Conservation (phyloP, 768 basidiomycete species). For the Rhizopogon vulgaris region DNA sequence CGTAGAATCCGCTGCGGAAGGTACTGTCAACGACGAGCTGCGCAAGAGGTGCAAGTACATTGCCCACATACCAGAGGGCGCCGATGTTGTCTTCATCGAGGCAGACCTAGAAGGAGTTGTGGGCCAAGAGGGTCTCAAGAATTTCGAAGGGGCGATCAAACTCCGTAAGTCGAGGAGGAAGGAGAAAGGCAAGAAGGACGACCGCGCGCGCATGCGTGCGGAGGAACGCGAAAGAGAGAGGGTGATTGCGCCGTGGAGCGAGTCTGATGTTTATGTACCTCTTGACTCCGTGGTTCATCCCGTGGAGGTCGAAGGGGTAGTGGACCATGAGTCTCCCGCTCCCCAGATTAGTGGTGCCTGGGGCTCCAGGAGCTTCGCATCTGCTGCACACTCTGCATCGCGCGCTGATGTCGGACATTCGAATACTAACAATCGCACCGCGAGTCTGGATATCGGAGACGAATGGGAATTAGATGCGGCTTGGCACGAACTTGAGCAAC, state of each 20-base stretch:
- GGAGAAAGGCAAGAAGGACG: slow-evolving; percentile 83
- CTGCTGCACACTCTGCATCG: slow-evolving; percentile 54
- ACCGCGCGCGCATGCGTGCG: slow-evolving; percentile 70
- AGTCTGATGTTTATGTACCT: slow-evolving; percentile 5
- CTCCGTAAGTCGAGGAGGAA: slow-evolving; percentile 66
- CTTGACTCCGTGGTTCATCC: slow-evolving; percentile 5
- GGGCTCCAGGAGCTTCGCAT: slow-evolving; percentile 79
- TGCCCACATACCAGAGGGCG: slow-evolving; percentile 82
- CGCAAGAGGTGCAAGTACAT: slow-evolving; percentile 96
- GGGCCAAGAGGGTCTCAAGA: slow-evolving; percentile 66
- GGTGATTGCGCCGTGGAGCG: slow-evolving; percentile 21
- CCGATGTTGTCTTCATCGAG: slow-evolving; percentile 93
- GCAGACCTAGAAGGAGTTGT: slow-evolving; percentile 78
- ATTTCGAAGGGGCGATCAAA: slow-evolving; percentile 79
- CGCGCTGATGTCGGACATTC: slow-evolving; percentile 37
- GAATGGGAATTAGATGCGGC: slow-evolving; percentile 77
- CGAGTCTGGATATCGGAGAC: slow-evolving; percentile 34
- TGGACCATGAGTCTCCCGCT: slow-evolving; percentile 4
- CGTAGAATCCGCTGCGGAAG: slow-evolving; percentile 72
- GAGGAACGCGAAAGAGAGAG: slow-evolving; percentile 74
- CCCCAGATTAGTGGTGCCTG: slow-evolving; percentile 49
- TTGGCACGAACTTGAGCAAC: slow-evolving; percentile 76
- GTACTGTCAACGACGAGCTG: slow-evolving; percentile 87
- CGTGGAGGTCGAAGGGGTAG: slow-evolving; percentile 11
- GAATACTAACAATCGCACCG: slow-evolving; percentile 20